Evolutionary conservation across 1,284 basidiomycete species (phyloP).

Genomic region (Ganoderma resinaceum): DNA sequence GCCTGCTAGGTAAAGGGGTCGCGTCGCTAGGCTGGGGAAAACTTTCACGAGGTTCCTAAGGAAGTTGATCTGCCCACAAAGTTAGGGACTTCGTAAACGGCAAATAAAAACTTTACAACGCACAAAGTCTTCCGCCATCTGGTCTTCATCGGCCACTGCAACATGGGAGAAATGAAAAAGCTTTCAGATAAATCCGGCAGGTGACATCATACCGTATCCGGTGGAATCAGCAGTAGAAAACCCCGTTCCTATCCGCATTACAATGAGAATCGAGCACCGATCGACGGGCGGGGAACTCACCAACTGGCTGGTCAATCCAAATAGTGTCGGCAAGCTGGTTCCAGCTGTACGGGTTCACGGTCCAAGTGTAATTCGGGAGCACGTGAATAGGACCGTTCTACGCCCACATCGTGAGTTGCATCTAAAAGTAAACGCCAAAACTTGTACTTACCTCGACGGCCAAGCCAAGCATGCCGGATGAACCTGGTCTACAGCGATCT

Average conservation of each 20-base stretch:
- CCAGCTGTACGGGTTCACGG: slow-evolving; percentile 63
- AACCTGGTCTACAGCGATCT: slow-evolving; percentile 59
- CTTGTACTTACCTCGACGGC: slow-evolving; percentile 61
- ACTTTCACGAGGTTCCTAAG: slow-evolving; percentile 34
- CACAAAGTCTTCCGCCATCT: slow-evolving; percentile 74
- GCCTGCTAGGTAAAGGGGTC: slow-evolving; percentile 38
- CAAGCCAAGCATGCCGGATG: slow-evolving; percentile 70
- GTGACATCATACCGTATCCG: slow-evolving; percentile 56
- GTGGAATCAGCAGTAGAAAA: slow-evolving; percentile 65
- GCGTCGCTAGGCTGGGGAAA: slow-evolving; percentile 36
- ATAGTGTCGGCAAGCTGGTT: slow-evolving; percentile 65
- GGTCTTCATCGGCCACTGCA: slow-evolving; percentile 66
- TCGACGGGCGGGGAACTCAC: slow-evolving; percentile 13
- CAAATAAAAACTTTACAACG: slow-evolving; percentile 29
- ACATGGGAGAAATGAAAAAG: neutral
- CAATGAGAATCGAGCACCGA: slow-evolving; percentile 20
- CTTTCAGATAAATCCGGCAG: neutral
- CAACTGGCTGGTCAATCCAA: slow-evolving; percentile 75
- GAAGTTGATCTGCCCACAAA: slow-evolving; percentile 31
- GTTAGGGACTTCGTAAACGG: neutral
- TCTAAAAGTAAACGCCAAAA: neutral
- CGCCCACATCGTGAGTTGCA: too few species aligned
- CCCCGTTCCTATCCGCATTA: slow-evolving; percentile 53
- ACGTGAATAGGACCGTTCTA: slow-evolving; percentile 74
- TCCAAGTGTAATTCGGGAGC: slow-evolving; percentile 53